Base-by-base conservation (phyloP, 2,329 filamentous ascomycete species). In the Diaporthe amygdali region DNA sequence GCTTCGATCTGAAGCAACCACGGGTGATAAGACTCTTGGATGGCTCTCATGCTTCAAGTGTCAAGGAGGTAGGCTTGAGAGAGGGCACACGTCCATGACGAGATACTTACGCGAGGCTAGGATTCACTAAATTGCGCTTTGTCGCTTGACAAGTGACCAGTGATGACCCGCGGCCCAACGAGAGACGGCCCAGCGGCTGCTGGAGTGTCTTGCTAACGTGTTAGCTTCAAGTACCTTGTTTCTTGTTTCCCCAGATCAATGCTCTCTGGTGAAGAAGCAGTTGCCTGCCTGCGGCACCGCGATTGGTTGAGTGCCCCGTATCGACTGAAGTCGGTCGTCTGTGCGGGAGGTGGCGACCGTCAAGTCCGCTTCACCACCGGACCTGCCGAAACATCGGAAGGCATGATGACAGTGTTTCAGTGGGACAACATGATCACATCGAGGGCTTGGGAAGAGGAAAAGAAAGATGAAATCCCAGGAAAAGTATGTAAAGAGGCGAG, bases 41-140 rank as follows among this genome's bases (percentile, higher is more conserved):
- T 37, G 59, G 22, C 56, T 22, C 17, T 61, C 39, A 61, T 46
- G 5, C 30, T 15, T 30, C 12, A 22, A 37, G 59, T 64, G 59
- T 12, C 44, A 37, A 14, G 59, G 44, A 37, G n/a, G 30, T 44
- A 63, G 59, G 41, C n/a, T 17, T 27, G 56, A n/a, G 46, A 34
- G 27, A 47, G 27, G 27, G 59, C 30, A 64, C 41, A 34, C 12
- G 59, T 34, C 27, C 59, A 47, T 63, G 59, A 47, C 59, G 41
- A 63, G 59, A 46, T 63, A 63, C 39, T 63, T 41, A 34, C 25
- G 41, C 59, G 44, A 64, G 59, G 30, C 44, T 64, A 64, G 59
- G 59, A 37, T 49, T 64, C 59, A 64, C 59, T 64, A 64, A 49
- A 25, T 1, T 64, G 59, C 41, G 59, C 59, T 64, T 49, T 64